Evolutionary conservation across 495 filamentous ascomycete genomes (phyloP), one percentile per base, ranked within the genome.

Genomic region (Evernia prunastri): DNA sequence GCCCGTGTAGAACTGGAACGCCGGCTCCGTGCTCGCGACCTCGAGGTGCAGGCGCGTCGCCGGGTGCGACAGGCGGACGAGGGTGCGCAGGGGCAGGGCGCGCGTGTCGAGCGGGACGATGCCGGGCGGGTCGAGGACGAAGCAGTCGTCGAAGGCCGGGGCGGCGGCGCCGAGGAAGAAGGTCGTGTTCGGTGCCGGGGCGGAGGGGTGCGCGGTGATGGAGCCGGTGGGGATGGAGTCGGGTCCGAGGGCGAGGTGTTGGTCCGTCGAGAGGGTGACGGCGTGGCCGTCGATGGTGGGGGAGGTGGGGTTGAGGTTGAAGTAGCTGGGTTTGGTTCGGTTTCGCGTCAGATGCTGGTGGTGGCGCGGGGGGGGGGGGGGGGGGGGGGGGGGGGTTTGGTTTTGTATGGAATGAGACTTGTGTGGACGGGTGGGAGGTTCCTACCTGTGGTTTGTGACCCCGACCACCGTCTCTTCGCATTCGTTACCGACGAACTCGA

Each of bases 1-100:
- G 54, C 92, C 94, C 0, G 90, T 95, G 77, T 97, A 97, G 77
- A 95, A 95, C 74, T 96, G 92, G 82, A 96, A 97, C 0, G 92
- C 91, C 1, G 94, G 94, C 76, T 97, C 92, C 0, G 92, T 97
- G 76, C 88, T 92, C 68, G 84, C 76, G 12, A 95, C 86, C 68
- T 96, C 89, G 27, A 97, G 84, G 69, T 95, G 86, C 65, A 96
- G 78, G 54, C 84, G 83, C 25, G 86, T 85, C 8, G 76, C 78
- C 9, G 89, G 84, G 69, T 95, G 88, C 72, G 80, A 82, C 63
- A 92, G 87, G 25, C 77, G 78, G 42, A 87, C 87, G 6, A 89
- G 82, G 9, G 78, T 83, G 33, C 80, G 78, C 17, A 96, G 76
- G 0, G 88, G 84, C 64, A 75, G 72, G 9, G 66, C 59, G 57